Evolutionary conservation across 108 stramenopile genomes (phyloP).

Genomic region (Skeletonema costatum): DNA sequence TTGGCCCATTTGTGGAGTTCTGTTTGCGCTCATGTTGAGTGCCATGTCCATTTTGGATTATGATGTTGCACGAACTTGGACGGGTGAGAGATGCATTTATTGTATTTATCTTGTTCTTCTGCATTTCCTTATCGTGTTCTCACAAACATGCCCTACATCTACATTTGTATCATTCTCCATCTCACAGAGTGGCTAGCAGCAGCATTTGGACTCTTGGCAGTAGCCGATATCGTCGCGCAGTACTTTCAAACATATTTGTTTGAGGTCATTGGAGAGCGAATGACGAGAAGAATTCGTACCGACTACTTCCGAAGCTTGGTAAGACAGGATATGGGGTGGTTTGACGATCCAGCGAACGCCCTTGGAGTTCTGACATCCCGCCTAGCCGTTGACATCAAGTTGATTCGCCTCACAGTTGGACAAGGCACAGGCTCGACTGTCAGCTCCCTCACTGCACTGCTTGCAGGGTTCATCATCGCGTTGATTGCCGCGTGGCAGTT

Average conservation of each 20-base stretch:
- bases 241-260: conserved; percentile 46
- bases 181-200: not conserved
- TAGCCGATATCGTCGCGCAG: conserved; percentile 40
- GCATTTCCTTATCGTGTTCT: not conserved
- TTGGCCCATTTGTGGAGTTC: conserved; percentile 51
- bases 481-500: conserved; percentile 57
- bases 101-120: not conserved
- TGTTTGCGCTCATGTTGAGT: conserved; percentile 50
- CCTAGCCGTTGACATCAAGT: conserved; percentile 44
- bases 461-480: conserved; percentile 50
- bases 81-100: not conserved
- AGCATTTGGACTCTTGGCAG: conserved; percentile 6
- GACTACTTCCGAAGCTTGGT: conserved; percentile 43
- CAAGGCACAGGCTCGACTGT: conserved; percentile 32
- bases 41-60: conserved; percentile 12
- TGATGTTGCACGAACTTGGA: conserved; percentile 6
- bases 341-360: conserved; percentile 40
- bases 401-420: conserved; percentile 34
- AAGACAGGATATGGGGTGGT: conserved; percentile 49
- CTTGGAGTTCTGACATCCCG: conserved; percentile 52
- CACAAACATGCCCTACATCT: not conserved
- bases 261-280: conserved; percentile 36
- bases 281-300: conserved; percentile 41
- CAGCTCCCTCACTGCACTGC: conserved; percentile 8
- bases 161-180: not conserved